These are phyloP conservation scores for Penicillium rolfsii DNA, from an alignment of 2,329 filamentous ascomycete species.

Conservation along the genomic window DNA sequence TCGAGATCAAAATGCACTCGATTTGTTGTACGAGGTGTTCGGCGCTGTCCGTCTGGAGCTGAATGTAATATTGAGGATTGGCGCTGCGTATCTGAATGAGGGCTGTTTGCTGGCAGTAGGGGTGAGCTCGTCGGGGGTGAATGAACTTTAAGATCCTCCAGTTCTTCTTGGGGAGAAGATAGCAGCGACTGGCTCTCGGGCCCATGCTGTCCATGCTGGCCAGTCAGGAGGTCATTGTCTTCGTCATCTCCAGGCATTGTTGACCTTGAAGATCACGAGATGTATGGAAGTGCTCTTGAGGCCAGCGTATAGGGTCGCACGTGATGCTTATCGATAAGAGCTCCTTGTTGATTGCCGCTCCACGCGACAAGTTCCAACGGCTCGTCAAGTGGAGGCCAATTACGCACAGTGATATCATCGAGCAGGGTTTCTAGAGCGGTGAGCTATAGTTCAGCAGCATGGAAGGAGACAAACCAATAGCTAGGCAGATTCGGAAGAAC, in stretches of 20 bases:
- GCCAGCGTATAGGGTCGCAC: conserved; percentile 28
- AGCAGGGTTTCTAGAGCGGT: background rate
- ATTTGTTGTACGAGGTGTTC: conserved; percentile 65
- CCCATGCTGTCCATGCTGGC: conserved; percentile 33
- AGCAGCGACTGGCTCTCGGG: conserved; percentile 42
- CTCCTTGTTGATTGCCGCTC: conserved; percentile 11
- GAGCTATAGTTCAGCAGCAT: background rate
- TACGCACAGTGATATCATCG: conserved; percentile 4
- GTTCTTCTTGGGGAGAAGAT: conserved; percentile 34
- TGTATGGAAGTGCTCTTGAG: conserved; percentile 24
- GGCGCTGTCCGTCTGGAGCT: conserved; percentile 44
- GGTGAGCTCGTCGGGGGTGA: conserved; percentile 28
- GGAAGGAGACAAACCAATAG: background rate
- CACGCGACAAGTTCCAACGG: conserved; percentile 3
- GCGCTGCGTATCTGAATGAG: conserved; percentile 30
- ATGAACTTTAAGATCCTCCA: conserved; percentile 34
- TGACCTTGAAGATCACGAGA: conserved; percentile 33
- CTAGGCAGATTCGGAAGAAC: background rate
- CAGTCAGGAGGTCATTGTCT: conserved; percentile 38
- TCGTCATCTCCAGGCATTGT: conserved; percentile 49
- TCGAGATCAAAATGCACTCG: conserved; percentile 74
- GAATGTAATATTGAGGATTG: conserved; percentile 50
- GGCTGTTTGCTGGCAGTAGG: conserved; percentile 24
- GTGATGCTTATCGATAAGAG: conserved; percentile 31
- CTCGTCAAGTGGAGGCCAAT: background rate